Conservation (phyloP, 1,139 yeast genomes). For the Nadsonia starkeyi-henricii region DNA sequence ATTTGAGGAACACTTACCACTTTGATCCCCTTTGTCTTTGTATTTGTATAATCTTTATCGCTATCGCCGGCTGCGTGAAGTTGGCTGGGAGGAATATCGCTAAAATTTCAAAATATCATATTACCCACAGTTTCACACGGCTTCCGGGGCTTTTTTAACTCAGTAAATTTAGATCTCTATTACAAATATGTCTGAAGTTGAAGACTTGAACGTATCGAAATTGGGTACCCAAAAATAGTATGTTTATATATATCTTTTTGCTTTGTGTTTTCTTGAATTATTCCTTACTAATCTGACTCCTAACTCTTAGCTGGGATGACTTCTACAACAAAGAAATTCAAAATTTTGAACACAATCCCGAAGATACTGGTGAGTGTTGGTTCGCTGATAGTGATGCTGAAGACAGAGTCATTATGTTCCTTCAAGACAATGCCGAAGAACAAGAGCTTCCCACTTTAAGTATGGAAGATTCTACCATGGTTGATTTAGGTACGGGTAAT, state of each 20-base stretch:
- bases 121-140: background rate
- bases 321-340: constrained; percentile 60
- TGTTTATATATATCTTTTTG: constrained; percentile 18
- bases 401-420: constrained; percentile 55
- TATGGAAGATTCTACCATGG: constrained; percentile 26
- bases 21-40: no score
- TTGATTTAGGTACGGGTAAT: constrained; percentile 92
- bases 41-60: no score
- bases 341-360: constrained; percentile 57
- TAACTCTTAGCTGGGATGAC: constrained; percentile 50
- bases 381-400: constrained; percentile 90
- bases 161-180: no score
- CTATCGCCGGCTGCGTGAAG: background rate
- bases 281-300: constrained; percentile 7
- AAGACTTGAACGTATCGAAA: constrained; percentile 44
- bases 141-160: no score
- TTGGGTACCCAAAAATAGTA: constrained; percentile 68
- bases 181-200: constrained; percentile 3
- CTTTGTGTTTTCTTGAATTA: background rate
- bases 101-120: background rate
- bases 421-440: constrained; percentile 30
- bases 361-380: constrained; percentile 94
- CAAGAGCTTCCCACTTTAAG: constrained; percentile 11
- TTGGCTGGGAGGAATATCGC: background rate
- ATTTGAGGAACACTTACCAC: no score